Evolutionary conservation across 805 yeast genomes (phyloP).

Genomic region (Candida coleopterorum): DNA sequence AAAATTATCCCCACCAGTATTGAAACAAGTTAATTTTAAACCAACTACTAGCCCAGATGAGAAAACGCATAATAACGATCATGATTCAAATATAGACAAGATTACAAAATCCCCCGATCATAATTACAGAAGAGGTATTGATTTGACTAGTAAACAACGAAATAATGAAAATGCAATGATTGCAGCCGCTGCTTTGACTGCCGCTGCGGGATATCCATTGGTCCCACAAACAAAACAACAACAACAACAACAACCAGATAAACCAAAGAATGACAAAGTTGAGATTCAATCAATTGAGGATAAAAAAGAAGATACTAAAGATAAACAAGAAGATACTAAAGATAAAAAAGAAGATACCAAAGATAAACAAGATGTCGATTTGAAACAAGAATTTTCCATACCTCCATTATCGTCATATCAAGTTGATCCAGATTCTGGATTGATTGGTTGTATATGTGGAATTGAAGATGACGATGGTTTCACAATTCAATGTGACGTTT

Average conservation of each 20-base stretch:
- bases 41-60: conserved; percentile 19
- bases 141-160: conserved; percentile 28
- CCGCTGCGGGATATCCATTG: conserved; percentile 73
- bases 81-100: not conserved
- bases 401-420: conserved; percentile 46
- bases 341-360: conserved; percentile 14
- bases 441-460: conserved; percentile 86
- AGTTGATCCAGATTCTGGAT: conserved; percentile 78
- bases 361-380: conserved; percentile 7
- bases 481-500: conserved; percentile 89
- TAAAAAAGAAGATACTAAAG: conserved; percentile 7
- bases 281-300: conserved; percentile 19
- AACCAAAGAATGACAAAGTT: conserved; percentile 19
- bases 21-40: not conserved
- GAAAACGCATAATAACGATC: too few species aligned
- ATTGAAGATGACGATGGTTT: conserved; percentile 87
- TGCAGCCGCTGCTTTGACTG: conserved; percentile 81
- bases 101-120: conserved; percentile 2
- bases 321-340: conserved; percentile 13
- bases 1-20: not conserved
- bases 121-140: conserved; percentile 24
- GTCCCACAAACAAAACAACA: conserved; percentile 33
- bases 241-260: conserved; percentile 6
- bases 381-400: too few species aligned
- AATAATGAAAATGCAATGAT: conserved; percentile 52